Evolutionary conservation across 192 early-diverging fungal genomes (phyloP).

Genomic region (Coemansia sp.): DNA sequence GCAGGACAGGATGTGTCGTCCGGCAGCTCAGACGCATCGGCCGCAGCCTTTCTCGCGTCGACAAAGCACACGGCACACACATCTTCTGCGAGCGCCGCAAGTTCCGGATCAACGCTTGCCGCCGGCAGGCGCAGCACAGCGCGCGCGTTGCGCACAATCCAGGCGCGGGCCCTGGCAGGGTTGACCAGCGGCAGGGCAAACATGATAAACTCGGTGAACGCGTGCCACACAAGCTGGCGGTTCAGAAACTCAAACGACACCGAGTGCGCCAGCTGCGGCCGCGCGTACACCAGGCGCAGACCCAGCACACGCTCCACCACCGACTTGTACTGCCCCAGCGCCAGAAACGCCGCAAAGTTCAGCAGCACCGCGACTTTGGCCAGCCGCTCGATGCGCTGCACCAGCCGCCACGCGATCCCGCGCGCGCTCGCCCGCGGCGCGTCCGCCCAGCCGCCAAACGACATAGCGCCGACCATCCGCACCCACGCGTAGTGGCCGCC

Average conservation of each 20-base stretch:
- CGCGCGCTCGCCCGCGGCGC: constrained; percentile 53
- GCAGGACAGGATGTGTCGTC: constrained; percentile 40
- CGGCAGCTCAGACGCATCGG: not conserved
- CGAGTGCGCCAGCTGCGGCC: constrained; percentile 68
- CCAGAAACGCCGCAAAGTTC: constrained; percentile 86
- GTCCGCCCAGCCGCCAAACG: constrained; percentile 73
- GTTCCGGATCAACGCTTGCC: constrained; percentile 33
- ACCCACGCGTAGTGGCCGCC: constrained; percentile 74
- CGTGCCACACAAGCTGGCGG: constrained; percentile 91
- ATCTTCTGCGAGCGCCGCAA: constrained; percentile 58
- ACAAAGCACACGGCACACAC: constrained; percentile 76
- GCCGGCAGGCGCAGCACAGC: constrained; percentile 47
- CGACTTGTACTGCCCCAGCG: constrained; percentile 79
- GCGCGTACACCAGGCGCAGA: constrained; percentile 80
- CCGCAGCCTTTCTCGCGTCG: not conserved
- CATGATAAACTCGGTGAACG: constrained; percentile 88
- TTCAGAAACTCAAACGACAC: constrained; percentile 94
- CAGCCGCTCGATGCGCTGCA: constrained; percentile 62
- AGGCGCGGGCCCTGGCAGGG: constrained; percentile 33
- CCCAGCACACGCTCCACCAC: constrained; percentile 74
- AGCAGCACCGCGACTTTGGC: constrained; percentile 61
- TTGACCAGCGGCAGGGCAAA: constrained; percentile 84
- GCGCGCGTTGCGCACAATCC: constrained; percentile 33
- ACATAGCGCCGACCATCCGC: constrained; percentile 58
- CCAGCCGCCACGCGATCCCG: constrained; percentile 55